Evolutionary conservation across 441 rosid genomes (phyloP).

Genomic region (Corymbia calophylla): DNA sequence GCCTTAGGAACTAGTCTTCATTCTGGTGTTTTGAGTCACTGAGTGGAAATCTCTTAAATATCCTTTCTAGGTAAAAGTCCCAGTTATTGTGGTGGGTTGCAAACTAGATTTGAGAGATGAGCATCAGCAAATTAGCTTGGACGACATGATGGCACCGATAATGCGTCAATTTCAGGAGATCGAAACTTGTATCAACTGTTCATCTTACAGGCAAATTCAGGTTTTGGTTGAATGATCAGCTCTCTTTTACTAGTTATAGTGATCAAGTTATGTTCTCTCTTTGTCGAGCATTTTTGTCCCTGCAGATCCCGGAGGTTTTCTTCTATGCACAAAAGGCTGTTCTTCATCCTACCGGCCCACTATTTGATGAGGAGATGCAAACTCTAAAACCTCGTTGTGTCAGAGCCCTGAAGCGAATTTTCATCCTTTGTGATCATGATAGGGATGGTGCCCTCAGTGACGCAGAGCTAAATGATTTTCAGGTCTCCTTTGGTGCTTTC

Average conservation of each 20-base stretch:
- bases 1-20: neutral
- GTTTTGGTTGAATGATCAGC: conserved; percentile 16
- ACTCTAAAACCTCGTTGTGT: conserved; percentile 73
- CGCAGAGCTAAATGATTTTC: conserved; percentile 57
- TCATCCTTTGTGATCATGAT: conserved; percentile 62
- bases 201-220: conserved; percentile 74
- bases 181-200: conserved; percentile 73
- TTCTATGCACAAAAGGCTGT: conserved; percentile 75
- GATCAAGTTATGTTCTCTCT: neutral
- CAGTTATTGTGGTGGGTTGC: too few relatives aligned
- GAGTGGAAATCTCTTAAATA: too few relatives aligned
- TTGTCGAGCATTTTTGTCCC: neutral
- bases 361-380: conserved; percentile 71
- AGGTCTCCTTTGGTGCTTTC: conserved; percentile 24
- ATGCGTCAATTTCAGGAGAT: conserved; percentile 59
- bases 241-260: neutral
- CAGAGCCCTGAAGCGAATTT: conserved; percentile 82
- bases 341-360: conserved; percentile 60
- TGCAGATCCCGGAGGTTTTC: conserved; percentile 61
- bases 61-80: too few relatives aligned
- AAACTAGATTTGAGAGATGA: too few relatives aligned
- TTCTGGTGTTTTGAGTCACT: neutral
- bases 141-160: too few relatives aligned
- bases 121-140: too few relatives aligned
- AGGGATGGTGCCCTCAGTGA: conserved; percentile 58